Base-by-base conservation (phyloP, 2,329 filamentous ascomycete species). In the Cephalotrichum gorgonifer region DNA sequence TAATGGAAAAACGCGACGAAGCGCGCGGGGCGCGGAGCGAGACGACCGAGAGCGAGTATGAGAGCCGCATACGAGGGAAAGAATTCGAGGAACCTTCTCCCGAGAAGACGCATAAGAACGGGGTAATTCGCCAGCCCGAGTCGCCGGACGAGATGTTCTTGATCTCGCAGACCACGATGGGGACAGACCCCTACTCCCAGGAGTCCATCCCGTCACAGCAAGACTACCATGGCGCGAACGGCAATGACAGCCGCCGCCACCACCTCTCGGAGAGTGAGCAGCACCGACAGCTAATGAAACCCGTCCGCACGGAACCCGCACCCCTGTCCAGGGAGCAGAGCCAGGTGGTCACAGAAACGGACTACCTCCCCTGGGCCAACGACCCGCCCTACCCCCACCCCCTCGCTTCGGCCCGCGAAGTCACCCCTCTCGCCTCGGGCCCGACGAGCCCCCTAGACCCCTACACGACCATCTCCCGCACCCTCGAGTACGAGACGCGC, bases 361-460 rank as follows among this genome's bases (percentile, higher is more conserved):
- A 49, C 30, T 49, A 49, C 31, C 41, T 49, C 15, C 43, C 43
- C 43, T 41, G 43, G 33, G 23, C 79, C 6, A 70, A 76, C 14
- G 78, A 81, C 42, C 72, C 67, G 1, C 80, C 83, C 56, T 83
- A 76, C 52, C 61, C 69, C 0, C 82, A 79, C 50, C 73, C 78
- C 0, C 70, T 77, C 51, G 70, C 73, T 0, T 51, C 65, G 7
- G 56, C 53, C 14, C 17, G 11, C 35, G 9, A 39, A 20, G 5
- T 20, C 17, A 9, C 35, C 7, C 17, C 15, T 8, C 6, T 20
- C 7, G 17, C 11, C 17, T 17, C 35, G 11, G 17, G 11, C n/a
- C 9, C 17, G 6, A 20, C 7, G 3, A 58, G 66, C 1, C 74
- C 78, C 0, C 69, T 83, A 2, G 69, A 82, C 43, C 79, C 80